Evolutionary conservation across 305 asterid genomes (phyloP).

Genomic region (Plantago rigida): DNA sequence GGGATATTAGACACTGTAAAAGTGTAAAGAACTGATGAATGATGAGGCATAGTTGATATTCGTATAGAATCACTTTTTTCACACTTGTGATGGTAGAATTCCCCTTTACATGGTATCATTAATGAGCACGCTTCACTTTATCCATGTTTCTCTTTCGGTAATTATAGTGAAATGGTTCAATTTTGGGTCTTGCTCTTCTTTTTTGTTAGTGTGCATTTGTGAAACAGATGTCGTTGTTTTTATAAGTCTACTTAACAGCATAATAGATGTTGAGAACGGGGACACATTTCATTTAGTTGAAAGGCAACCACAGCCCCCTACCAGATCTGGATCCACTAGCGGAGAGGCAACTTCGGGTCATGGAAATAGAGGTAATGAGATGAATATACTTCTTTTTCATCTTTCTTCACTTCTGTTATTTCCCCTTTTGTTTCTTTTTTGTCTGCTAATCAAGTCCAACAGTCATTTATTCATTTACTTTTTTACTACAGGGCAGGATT

Average conservation of each 20-base stretch:
- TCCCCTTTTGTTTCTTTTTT: slow-evolving; percentile 9
- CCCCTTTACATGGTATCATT: too few species aligned
- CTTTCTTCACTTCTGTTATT: too few species aligned
- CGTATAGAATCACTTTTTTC: background rate
- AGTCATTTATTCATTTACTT: slow-evolving; percentile 8
- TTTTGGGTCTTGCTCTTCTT: slow-evolving; percentile 10
- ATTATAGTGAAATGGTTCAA: background rate
- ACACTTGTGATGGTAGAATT: too few species aligned
- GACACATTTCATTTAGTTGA: slow-evolving; percentile 78
- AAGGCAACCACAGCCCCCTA: slow-evolving; percentile 58
- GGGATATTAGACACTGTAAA: background rate
- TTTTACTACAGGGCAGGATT: slow-evolving; percentile 49
- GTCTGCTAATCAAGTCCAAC: slow-evolving; percentile 2
- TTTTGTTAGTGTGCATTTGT: background rate
- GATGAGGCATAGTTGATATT: background rate
- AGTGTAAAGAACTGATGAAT: background rate
- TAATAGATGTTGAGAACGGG: slow-evolving; percentile 67
- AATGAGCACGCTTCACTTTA: background rate
- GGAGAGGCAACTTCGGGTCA: slow-evolving; percentile 46
- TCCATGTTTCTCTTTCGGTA: background rate
- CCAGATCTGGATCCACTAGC: slow-evolving; percentile 36
- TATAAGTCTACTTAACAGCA: slow-evolving; percentile 37
- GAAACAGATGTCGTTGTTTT: slow-evolving; percentile 5
- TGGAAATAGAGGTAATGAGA: slow-evolving; percentile 43
- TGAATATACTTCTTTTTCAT: slow-evolving; percentile 1